Percentiles rank a stretch among this genome's conserved stretches.
These are phyloP conservation scores for Pseudogymnoascus sp. DNA, from an alignment of 2,329 filamentous ascomycete species.

Conservation along the genomic window DNA sequence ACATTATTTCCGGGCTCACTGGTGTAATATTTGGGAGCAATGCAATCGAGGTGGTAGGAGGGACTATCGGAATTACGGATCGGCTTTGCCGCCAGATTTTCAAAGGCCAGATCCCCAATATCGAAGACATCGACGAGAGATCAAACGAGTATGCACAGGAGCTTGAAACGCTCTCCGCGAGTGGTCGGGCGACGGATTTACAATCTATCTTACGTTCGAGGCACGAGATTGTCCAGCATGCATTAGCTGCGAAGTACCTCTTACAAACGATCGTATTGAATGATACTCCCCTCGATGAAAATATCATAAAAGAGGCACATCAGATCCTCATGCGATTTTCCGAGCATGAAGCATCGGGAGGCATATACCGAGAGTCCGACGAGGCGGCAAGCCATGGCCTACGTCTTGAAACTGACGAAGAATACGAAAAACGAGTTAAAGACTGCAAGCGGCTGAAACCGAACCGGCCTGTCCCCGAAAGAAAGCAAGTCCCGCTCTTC, in stretches of 20 bases:
- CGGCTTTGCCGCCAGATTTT: neutral
- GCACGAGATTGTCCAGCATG: conserved; percentile 13
- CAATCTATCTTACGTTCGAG: neutral
- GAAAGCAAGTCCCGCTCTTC: neutral
- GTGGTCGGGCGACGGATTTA: neutral
- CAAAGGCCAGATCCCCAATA: neutral
- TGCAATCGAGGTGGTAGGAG: neutral
- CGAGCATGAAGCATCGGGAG: conserved; percentile 15
- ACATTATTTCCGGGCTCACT: neutral
- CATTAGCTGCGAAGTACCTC: conserved; percentile 15
- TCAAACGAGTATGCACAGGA: neutral
- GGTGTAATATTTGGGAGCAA: neutral
- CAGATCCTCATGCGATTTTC: conserved; percentile 18
- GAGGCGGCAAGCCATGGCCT: conserved; percentile 3
- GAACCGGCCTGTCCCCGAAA: neutral
- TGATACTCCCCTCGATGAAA: conserved; percentile 16
- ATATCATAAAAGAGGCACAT: conserved; percentile 22
- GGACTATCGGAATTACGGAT: neutral
- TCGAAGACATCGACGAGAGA: neutral
- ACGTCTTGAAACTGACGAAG: neutral
- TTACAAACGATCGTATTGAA: conserved; percentile 12
- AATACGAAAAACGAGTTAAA: neutral
- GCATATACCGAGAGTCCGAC: conserved; percentile 9
- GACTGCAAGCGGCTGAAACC: neutral
- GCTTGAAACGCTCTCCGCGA: neutral